Conservation (phyloP, 352 stramenopile genomes). For the Globisporangium sylvaticum region DNA sequence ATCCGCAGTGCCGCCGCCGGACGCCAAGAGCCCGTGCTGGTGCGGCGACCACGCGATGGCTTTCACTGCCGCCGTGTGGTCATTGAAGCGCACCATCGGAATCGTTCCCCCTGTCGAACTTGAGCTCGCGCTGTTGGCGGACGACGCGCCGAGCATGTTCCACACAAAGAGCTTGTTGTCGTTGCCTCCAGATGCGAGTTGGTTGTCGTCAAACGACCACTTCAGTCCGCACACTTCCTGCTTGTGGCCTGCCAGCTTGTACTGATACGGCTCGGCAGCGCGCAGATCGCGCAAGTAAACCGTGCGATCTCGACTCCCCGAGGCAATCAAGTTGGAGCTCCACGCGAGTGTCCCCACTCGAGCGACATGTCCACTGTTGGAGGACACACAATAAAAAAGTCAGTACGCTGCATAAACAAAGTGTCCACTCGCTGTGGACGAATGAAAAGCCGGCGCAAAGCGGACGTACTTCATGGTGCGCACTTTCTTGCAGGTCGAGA, state of each 20-base stretch:
- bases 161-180: slow-evolving; percentile 99
- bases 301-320: slow-evolving; percentile 91
- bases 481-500: slow-evolving; percentile 80
- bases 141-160: slow-evolving; percentile 66
- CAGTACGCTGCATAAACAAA: slow-evolving; percentile 5
- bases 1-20: slow-evolving; percentile 94
- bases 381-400: slow-evolving; percentile 1
- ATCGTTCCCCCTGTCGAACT: slow-evolving; percentile 23
- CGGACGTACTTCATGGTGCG: slow-evolving; percentile 80
- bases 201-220: slow-evolving; percentile 93
- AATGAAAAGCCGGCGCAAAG: background rate
- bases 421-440: background rate
- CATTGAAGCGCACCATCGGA: slow-evolving; percentile 89
- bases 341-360: slow-evolving; percentile 93
- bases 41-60: slow-evolving; percentile 97
- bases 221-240: slow-evolving; percentile 95
- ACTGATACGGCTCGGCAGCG: slow-evolving; percentile 45
- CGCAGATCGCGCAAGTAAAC: slow-evolving; percentile 94
- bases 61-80: slow-evolving; percentile 97
- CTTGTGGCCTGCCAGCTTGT: slow-evolving; percentile 64
- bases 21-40: slow-evolving; percentile 94
- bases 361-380: slow-evolving; percentile 80
- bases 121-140: background rate
- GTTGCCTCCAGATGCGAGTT: slow-evolving; percentile 93
- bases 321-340: slow-evolving; percentile 89